phyloP scores from a whole-genome alignment of 2,329 filamentous ascomycete species.

The Fusarium acutatum region DNA sequence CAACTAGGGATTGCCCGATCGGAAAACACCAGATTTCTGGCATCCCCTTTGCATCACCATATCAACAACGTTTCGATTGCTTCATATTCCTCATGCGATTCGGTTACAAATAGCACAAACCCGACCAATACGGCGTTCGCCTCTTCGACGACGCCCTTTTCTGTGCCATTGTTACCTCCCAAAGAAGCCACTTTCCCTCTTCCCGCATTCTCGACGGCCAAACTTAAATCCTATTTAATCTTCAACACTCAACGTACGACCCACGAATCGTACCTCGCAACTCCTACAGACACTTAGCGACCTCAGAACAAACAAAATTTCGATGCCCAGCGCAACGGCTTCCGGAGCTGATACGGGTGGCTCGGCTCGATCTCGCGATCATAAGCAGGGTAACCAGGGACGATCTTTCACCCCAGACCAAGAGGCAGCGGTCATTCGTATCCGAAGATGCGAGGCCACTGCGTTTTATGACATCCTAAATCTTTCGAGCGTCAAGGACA shows the following conservation, averaged over 20 bases:
- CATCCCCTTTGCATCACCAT: slow-evolving; percentile 29
- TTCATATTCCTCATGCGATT: slow-evolving; percentile 17
- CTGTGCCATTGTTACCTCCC: not conserved
- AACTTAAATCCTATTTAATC: slow-evolving; percentile 4
- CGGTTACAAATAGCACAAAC: not conserved
- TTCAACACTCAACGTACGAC: slow-evolving; percentile 1
- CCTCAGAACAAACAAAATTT: not conserved
- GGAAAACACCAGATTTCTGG: slow-evolving; percentile 35
- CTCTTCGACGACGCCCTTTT: not conserved
- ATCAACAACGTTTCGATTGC: slow-evolving; percentile 1
- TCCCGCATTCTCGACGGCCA: slow-evolving; percentile 12
- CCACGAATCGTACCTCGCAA: not conserved
- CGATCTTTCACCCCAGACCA: slow-evolving; percentile 88
- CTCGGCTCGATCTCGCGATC: slow-evolving; percentile 64
- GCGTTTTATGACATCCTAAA: slow-evolving; percentile 96
- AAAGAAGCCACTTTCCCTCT: slow-evolving; percentile 37
- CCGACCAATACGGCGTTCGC: not conserved
- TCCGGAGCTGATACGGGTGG: slow-evolving; percentile 63
- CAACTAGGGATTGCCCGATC: slow-evolving; percentile 30
- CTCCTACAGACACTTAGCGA: not conserved
- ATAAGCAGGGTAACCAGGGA: slow-evolving; percentile 79
- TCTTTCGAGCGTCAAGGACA: slow-evolving; percentile 69
- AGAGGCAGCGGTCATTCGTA: slow-evolving; percentile 88
- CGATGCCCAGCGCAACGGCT: slow-evolving; percentile 58
- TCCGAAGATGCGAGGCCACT: slow-evolving; percentile 83